Conservation (phyloP, 202 grass and related monocot genomes). For the Schoenoplectus tabernaemontani region DNA sequence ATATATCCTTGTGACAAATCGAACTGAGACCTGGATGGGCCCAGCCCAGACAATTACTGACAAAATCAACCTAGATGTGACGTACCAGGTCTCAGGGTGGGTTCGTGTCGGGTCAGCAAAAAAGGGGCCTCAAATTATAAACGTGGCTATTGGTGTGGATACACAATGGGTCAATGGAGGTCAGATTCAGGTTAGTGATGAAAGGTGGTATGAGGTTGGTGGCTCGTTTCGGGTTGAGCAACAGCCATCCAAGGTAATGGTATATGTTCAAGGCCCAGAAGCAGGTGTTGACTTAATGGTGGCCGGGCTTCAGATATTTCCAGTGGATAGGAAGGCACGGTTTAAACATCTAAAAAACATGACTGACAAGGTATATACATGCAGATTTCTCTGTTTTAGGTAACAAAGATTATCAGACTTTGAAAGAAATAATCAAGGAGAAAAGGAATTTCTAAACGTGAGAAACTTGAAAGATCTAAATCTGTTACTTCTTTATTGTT, state of each 20-base stretch:
- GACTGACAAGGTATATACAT: slow-evolving; percentile 43
- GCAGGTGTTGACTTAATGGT: slow-evolving; percentile 82
- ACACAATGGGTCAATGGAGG: slow-evolving; percentile 78
- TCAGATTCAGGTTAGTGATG: slow-evolving; percentile 46
- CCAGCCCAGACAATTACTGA: slow-evolving; percentile 65
- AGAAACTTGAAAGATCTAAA: background rate
- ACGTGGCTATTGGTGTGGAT: slow-evolving; percentile 48
- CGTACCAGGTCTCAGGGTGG: slow-evolving; percentile 82
- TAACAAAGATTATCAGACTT: background rate
- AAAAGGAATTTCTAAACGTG: background rate
- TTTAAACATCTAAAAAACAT: slow-evolving; percentile 39
- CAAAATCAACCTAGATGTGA: slow-evolving; percentile 52
- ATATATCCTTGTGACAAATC: slow-evolving; percentile 60
- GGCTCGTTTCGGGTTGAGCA: slow-evolving; percentile 63
- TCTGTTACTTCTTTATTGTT: background rate
- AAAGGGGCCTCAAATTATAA: slow-evolving; percentile 41
- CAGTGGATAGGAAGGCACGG: slow-evolving; percentile 47
- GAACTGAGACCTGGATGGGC: slow-evolving; percentile 86
- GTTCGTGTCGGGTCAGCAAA: slow-evolving; percentile 42
- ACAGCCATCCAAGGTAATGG: slow-evolving; percentile 40
- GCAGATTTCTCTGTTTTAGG: background rate
- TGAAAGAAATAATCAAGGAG: background rate
- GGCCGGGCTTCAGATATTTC: slow-evolving; percentile 66
- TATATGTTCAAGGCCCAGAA: slow-evolving; percentile 66
- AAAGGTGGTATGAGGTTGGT: slow-evolving; percentile 80